These are phyloP conservation scores for Pilobolus umbonatus DNA, from an alignment of 192 early-diverging fungal species.

Conservation along the genomic window DNA sequence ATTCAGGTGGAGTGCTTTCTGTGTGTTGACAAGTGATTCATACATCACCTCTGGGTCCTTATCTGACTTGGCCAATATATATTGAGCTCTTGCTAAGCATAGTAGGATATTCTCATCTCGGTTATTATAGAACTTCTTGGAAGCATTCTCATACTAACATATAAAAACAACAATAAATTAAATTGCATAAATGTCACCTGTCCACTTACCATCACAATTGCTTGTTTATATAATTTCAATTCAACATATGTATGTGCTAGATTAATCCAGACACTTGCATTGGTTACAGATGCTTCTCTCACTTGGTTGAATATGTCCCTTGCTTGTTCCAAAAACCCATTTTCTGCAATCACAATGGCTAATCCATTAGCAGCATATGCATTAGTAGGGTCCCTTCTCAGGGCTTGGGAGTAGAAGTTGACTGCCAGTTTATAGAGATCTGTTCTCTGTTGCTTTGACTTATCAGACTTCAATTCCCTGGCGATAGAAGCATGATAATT, in stretches of 20 bases:
- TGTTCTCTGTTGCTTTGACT: conserved; percentile 22
- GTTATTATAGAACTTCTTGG: conserved; percentile 47
- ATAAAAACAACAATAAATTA: not conserved
- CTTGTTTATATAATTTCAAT: conserved; percentile 67
- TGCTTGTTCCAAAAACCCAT: conserved; percentile 54
- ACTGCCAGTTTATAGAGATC: conserved; percentile 63
- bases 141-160: conserved; percentile 61
- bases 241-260: conserved; percentile 75
- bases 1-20: conserved; percentile 41
- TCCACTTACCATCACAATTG: conserved; percentile 59
- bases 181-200: not conserved
- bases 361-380: conserved; percentile 81
- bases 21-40: conserved; percentile 45
- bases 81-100: conserved; percentile 54
- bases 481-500: conserved; percentile 74
- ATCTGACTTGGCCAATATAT: conserved; percentile 54
- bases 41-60: conserved; percentile 61
- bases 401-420: conserved; percentile 77
- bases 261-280: conserved; percentile 60
- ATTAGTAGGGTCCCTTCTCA: conserved; percentile 65
- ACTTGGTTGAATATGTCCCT: conserved; percentile 57
- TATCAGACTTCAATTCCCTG: conserved; percentile 44
- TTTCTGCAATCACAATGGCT: conserved; percentile 79
- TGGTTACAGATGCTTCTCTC: conserved; percentile 37
- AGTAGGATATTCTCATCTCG: conserved; percentile 46